Evolutionary conservation across 495 filamentous ascomycete species (phyloP).

Genomic region (Penicilliopsis zonata): DNA sequence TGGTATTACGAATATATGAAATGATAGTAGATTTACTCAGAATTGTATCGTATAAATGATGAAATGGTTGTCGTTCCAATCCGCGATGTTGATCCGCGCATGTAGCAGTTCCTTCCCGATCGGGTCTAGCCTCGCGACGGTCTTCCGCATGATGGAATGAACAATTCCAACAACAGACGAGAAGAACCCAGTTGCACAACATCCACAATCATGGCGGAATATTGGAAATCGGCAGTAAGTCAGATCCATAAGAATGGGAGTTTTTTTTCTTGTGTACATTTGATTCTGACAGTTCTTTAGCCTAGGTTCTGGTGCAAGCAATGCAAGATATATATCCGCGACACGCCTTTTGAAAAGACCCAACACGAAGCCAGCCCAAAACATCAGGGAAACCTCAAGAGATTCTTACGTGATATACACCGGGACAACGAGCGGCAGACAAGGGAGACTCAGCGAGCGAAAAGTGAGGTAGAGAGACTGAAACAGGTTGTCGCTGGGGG

Average conservation of each 20-base stretch:
- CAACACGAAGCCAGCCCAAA: constrained; percentile 85
- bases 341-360: constrained; percentile 77
- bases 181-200: neutral
- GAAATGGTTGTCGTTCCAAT: too few relatives aligned
- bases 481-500: constrained; percentile 57
- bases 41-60: too few relatives aligned
- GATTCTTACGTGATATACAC: constrained; percentile 81
- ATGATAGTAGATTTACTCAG: too few relatives aligned
- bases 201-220: constrained; percentile 70
- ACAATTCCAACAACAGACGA: constrained; percentile 1
- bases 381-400: constrained; percentile 82
- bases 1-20: too few relatives aligned
- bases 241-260: constrained; percentile 1
- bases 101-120: too few relatives aligned
- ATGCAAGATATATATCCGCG: constrained; percentile 81
- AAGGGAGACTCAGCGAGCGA: constrained; percentile 68
- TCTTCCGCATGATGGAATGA: neutral
- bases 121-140: too few relatives aligned
- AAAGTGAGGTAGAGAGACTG: constrained; percentile 74
- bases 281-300: constrained; percentile 16
- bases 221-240: constrained; percentile 92
- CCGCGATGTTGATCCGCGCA: too few relatives aligned
- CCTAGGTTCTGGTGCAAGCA: constrained; percentile 97
- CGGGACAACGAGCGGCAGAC: constrained; percentile 64
- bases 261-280: neutral